A percentile compares a stretch with the other conserved stretches of the same genome.
phyloP scores from a whole-genome alignment of 2,329 filamentous ascomycete species.

The Chlorencoelia australis region DNA sequence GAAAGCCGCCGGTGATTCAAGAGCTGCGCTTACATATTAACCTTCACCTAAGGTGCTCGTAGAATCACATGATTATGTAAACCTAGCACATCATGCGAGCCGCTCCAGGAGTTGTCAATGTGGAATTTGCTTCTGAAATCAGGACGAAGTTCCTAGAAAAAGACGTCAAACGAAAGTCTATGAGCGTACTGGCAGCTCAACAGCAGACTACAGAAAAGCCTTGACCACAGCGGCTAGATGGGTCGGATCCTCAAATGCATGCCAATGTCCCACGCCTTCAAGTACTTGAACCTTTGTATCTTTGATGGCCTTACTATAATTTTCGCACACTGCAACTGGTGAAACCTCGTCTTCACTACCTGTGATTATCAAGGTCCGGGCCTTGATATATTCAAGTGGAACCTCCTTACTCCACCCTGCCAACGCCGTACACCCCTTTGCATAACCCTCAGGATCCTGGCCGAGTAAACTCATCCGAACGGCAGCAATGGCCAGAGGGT shows the following conservation, averaged over 20 bases:
- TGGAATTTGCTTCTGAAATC: neutral
- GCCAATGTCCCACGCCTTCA: conserved; percentile 39
- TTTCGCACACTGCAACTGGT: conserved; percentile 28
- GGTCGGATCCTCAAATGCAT: conserved; percentile 38
- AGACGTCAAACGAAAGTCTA: too few species aligned
- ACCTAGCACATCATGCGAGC: too few species aligned
- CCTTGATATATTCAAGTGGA: conserved; percentile 27
- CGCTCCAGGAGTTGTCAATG: neutral
- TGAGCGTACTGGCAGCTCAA: too few species aligned
- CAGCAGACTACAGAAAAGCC: conserved; percentile 9
- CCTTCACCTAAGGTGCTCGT: too few species aligned
- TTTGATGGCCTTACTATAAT: conserved; percentile 24
- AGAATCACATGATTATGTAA: too few species aligned
- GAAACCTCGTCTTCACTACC: conserved; percentile 37
- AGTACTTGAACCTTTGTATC: conserved; percentile 28
- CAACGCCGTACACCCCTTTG: conserved; percentile 41
- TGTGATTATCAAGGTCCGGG: conserved; percentile 33
- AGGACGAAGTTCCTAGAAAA: too few species aligned
- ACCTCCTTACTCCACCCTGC: conserved; percentile 30
- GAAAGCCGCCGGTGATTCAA: too few species aligned
- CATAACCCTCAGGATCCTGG: conserved; percentile 44
- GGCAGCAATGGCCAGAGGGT: conserved; percentile 33
- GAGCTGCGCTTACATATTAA: too few species aligned
- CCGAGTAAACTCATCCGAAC: conserved; percentile 34
- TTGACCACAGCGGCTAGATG: conserved; percentile 26